Conservation (phyloP, 2,329 filamentous ascomycete genomes). For the Metarhizium brunneum region DNA sequence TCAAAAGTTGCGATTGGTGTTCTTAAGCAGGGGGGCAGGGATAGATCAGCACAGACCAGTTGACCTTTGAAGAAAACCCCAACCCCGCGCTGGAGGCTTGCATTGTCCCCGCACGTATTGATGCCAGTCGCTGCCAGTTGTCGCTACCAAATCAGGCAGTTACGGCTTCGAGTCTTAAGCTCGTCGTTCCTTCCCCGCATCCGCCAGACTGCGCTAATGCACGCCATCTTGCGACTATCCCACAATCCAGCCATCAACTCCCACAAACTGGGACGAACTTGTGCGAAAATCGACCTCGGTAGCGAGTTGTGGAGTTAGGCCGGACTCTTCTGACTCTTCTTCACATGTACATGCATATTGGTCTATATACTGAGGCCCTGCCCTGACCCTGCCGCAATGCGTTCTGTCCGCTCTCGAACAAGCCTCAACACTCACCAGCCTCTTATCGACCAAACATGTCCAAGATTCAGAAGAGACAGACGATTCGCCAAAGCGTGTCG, state of each 20-base stretch:
- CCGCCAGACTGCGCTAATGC: neutral
- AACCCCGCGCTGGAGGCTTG: neutral
- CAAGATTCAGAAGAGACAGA: constrained; percentile 2
- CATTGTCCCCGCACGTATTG: neutral
- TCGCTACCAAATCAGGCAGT: neutral
- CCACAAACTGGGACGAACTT: neutral
- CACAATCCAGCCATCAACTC: neutral
- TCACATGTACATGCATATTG: neutral
- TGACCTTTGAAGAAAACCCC: neutral
- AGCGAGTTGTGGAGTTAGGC: neutral
- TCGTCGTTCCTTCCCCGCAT: constrained; percentile 2
- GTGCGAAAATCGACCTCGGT: neutral
- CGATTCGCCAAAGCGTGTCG: neutral
- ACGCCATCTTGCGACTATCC: neutral
- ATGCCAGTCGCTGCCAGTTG: neutral
- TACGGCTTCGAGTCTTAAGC: neutral
- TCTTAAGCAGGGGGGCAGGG: neutral
- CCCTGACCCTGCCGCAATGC: neutral
- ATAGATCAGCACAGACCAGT: neutral
- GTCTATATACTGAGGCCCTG: neutral
- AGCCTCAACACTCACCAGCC: neutral
- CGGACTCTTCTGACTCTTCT: neutral
- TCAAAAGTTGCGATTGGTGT: neutral
- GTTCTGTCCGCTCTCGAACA: neutral
- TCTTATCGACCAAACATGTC: neutral